A percentile compares a stretch with the other conserved stretches of the same genome.
Evolutionary conservation across 1,139 yeast genomes (phyloP).

Genomic region (Yamadazyma conglobata): DNA sequence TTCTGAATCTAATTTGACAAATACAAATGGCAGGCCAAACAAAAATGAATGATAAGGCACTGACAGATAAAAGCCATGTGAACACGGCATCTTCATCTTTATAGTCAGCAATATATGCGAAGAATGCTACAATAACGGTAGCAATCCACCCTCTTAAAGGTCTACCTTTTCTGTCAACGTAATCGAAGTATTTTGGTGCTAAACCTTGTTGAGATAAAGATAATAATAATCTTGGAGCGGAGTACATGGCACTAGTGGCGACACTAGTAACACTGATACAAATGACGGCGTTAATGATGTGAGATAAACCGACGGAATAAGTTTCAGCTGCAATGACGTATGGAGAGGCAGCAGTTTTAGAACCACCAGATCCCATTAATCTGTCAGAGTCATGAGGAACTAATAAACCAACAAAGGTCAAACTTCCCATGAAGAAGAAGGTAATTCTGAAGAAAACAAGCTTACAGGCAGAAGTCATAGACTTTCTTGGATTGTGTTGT

Average conservation of each 20-base stretch:
- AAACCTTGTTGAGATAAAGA: conserved; percentile 43
- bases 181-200: conserved; percentile 42
- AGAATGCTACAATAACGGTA: conserved; percentile 30
- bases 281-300: conserved; percentile 42
- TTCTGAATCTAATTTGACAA: conserved; percentile 41
- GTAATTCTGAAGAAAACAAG: conserved; percentile 39
- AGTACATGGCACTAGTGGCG: conserved; percentile 43
- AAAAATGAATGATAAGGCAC: conserved; percentile 41
- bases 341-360: conserved; percentile 41
- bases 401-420: conserved; percentile 39
- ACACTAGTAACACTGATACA: conserved; percentile 45
- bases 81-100: conserved; percentile 39
- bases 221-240: conserved; percentile 42
- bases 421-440: conserved; percentile 39
- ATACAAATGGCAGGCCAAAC: conserved; percentile 43
- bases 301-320: conserved; percentile 37
- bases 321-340: conserved; percentile 42
- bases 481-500: conserved; percentile 36
- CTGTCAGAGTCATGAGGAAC: conserved; percentile 38
- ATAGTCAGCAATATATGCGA: conserved; percentile 38
- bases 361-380: conserved; percentile 38
- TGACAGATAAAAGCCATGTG: conserved; percentile 43
- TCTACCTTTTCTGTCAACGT: conserved; percentile 41
- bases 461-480: conserved; percentile 42
- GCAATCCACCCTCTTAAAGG: conserved; percentile 39